Percentiles rank a stretch among this genome's conserved stretches.
These are phyloP conservation scores for Henckelia pumila DNA, from an alignment of 257 asterid genomes.

Conservation along the genomic window DNA sequence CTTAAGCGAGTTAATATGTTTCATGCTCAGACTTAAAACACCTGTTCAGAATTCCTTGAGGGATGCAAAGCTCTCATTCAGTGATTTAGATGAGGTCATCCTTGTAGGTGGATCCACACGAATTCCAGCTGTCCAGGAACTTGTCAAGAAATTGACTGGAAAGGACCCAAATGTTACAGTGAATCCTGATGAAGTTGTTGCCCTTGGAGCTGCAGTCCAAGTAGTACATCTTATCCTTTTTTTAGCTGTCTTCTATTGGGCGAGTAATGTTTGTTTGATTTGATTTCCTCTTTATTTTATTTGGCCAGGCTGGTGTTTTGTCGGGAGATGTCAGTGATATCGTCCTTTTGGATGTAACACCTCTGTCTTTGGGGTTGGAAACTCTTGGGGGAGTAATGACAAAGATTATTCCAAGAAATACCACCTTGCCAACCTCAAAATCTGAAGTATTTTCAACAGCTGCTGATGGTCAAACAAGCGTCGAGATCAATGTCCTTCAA, in stretches of 20 bases:
- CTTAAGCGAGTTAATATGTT: neutral
- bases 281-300: neutral
- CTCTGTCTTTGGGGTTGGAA: conserved; percentile 36
- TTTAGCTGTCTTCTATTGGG: neutral
- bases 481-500: conserved; percentile 31
- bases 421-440: conserved; percentile 34
- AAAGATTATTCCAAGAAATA: conserved; percentile 32
- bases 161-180: conserved; percentile 64
- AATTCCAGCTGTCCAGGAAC: conserved; percentile 65
- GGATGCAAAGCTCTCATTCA: conserved; percentile 60
- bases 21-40: conserved; percentile 59
- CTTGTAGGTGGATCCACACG: conserved; percentile 70
- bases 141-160: conserved; percentile 57
- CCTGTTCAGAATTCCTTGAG: conserved; percentile 58
- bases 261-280: neutral
- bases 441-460: conserved; percentile 39
- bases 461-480: conserved; percentile 32
- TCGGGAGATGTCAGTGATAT: conserved; percentile 28
- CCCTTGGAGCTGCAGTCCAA: conserved; percentile 74
- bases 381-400: conserved; percentile 37
- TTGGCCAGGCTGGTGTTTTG: conserved; percentile 23
- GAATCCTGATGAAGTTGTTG: conserved; percentile 71
- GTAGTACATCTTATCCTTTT: conserved; percentile 16
- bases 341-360: conserved; percentile 34
- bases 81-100: conserved; percentile 54